Base-by-base conservation (phyloP, 441 rosid species). In the Raphanus hybrid region DNA sequence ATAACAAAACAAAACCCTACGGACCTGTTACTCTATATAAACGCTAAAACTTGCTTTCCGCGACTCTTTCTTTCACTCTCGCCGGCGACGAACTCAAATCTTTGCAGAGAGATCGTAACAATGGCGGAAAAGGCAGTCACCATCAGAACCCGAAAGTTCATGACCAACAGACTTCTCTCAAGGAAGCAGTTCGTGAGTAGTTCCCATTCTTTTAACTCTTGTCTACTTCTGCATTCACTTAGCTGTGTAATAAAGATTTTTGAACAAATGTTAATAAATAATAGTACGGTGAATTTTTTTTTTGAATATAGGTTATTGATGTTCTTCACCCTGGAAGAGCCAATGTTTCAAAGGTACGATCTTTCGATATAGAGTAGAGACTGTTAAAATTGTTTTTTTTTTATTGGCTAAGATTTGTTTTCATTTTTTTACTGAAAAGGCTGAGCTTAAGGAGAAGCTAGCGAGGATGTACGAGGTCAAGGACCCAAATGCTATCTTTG, bases 41-140 rank as follows among this genome's bases (percentile, higher is more conserved):
- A 78, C 7, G 52, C 20, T 27, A 5, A 29, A 52, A 2, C 18
- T 73, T 73, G 0, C 14, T 14, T 3, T 16, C 2, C 59, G 79
- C 75, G 65, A 59, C 70, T 50, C 73, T 27, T 70, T 70, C 62
- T 12, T 37, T 9, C 3, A 80, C 73, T 50, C 60, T 64, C 48
- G 82, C 82, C 52, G 79, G 61, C 50, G 79, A 48, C 76, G 76
- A 75, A 75, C 59, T 37, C 11, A 50, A 12, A 74, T 23, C 69
- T 72, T 64, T 52, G 26, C 6, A 23, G 2, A 23, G 75, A 57
- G 16, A 34, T 45, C 23, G 70, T 57, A 81, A 48, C 69, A 37
- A 92, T 92, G 97, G 88, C 94, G 72, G 96, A 92, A 72, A 90
- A 91, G 82, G 94, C 92, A 7, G 91, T 90, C 2, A 92, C 94